Evolutionary conservation across 2,329 filamentous ascomycete genomes (phyloP), one percentile per base, ranked within the genome.

Genomic region (Lecanicillium sp.): DNA sequence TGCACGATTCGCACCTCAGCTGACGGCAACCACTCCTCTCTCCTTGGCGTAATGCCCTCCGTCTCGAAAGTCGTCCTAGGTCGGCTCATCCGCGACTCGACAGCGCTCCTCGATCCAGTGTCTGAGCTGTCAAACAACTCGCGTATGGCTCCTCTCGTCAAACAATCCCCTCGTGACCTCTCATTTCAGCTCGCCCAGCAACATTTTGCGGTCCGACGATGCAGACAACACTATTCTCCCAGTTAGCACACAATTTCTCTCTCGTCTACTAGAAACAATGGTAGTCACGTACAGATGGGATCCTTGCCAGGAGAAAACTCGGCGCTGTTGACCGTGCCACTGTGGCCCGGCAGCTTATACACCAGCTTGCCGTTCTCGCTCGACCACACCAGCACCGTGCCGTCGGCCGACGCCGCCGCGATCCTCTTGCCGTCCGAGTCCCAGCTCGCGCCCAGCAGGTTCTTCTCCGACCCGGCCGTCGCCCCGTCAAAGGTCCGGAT

Each of bases 301-400:
- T 96, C 88, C 44, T 83, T 78, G 29, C 77, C 76, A 4, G 90
- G 88, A 35, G 87, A 83, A 57, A 98, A 94, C 50, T 94, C 84
- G 39, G 90, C 90, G 58, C 90, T 88, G 58, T 97, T 98, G 37
- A 97, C 92, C 0, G 86, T 87, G 25, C 90, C 92, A 63, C 88
- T 92, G 60, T 98, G 92, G 1, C 92, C 92, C 1, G 92, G 92
- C 37, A 98, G 71, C 64, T 97, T 97, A 64, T 96, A 94, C 46
- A 94, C 61, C 51, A 98, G 69, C 66, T 94, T 97, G 42, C 86
- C 89, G n/a, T 77, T 84, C 56, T 86, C 81, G 40, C 72, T 79
- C 36, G 92, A 89, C 92, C 92, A 98, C 9, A 97, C 79, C 12
- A 94, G 82, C 14, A 88, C 88, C 7, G 83, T 94, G 18, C 88